Percentiles rank a stretch among this genome's conserved stretches.
Evolutionary conservation across 768 basidiomycete genomes (phyloP).

Genomic region (Podaxis carcinomalis): DNA sequence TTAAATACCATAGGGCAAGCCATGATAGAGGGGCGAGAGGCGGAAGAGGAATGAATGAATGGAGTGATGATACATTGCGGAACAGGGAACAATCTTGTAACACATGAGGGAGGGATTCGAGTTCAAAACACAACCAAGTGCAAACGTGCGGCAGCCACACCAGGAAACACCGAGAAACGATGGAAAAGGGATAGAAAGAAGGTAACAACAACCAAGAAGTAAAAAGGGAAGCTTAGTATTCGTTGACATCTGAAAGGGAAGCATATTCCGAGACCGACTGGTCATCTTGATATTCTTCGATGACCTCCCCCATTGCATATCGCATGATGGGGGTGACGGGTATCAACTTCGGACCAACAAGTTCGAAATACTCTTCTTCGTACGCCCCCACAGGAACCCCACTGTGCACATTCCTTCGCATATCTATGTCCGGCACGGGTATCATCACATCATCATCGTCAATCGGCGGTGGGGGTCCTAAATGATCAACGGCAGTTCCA

Average conservation of each 20-base stretch:
- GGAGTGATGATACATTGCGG: background rate
- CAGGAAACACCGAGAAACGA: background rate
- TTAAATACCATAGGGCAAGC: slow-evolving; percentile 20
- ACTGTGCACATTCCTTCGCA: slow-evolving; percentile 27
- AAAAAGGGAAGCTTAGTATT: slow-evolving; percentile 39
- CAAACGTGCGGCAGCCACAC: background rate
- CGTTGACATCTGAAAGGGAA: slow-evolving; percentile 73
- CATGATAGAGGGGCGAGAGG: background rate
- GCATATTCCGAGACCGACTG: slow-evolving; percentile 76
- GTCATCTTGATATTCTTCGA: slow-evolving; percentile 78
- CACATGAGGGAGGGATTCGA: background rate
- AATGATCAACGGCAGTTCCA: slow-evolving; percentile 7
- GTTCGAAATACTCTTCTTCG: slow-evolving; percentile 49
- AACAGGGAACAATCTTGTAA: background rate
- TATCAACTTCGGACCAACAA: slow-evolving; percentile 72
- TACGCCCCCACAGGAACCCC: slow-evolving; percentile 36
- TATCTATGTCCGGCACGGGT: slow-evolving; percentile 20
- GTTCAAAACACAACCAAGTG: background rate
- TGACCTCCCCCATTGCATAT: slow-evolving; percentile 79
- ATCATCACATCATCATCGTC: slow-evolving; percentile 17
- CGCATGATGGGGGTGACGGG: slow-evolving; percentile 80
- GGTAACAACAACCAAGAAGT: background rate
- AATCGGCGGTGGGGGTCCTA: slow-evolving; percentile 13
- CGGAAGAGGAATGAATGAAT: background rate
- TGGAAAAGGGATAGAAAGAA: background rate